A percentile compares a stretch with the other conserved stretches of the same genome.
phyloP scores from a whole-genome alignment of 345 rosid genomes.

The Clarkia xantiana region DNA sequence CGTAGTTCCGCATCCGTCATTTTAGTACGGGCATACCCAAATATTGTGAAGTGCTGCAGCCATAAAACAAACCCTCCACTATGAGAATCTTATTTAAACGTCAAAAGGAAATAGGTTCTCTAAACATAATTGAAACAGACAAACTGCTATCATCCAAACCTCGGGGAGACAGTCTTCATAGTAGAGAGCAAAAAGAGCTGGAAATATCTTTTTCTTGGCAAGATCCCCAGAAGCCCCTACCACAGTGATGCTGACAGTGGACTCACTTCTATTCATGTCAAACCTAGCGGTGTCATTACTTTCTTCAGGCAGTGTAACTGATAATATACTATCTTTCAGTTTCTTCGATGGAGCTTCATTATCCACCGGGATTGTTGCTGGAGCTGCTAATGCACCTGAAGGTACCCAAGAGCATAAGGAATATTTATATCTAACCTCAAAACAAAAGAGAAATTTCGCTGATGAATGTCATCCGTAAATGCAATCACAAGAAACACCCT shows the following conservation, averaged over 20 bases:
- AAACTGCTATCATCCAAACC: slow-evolving; percentile 25
- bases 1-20: slow-evolving; percentile 90
- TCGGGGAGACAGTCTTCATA: slow-evolving; percentile 79
- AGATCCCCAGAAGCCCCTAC: slow-evolving; percentile 99
- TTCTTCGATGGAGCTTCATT: slow-evolving; percentile 23
- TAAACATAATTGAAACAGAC: slow-evolving; percentile 39
- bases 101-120: slow-evolving; percentile 22
- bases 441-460: neutral
- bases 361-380: slow-evolving; percentile 20
- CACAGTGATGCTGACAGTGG: slow-evolving; percentile 72
- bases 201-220: slow-evolving; percentile 97
- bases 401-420: slow-evolving; percentile 2
- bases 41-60: slow-evolving; percentile 72
- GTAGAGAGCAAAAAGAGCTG: slow-evolving; percentile 87
- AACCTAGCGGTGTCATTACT: slow-evolving; percentile 13
- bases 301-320: slow-evolving; percentile 25
- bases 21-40: slow-evolving; percentile 86
- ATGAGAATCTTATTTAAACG: no score
- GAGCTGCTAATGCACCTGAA: slow-evolving; percentile 42
- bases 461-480: neutral
- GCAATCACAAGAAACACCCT: no score
- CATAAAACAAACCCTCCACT: slow-evolving; percentile 3
- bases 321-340: slow-evolving; percentile 30
- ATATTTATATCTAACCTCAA: neutral
- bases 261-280: slow-evolving; percentile 18